Percentiles rank a stretch among this genome's conserved stretches.
phyloP scores from a whole-genome alignment of 169 alveolate genomes.

The Theileria sp. region DNA sequence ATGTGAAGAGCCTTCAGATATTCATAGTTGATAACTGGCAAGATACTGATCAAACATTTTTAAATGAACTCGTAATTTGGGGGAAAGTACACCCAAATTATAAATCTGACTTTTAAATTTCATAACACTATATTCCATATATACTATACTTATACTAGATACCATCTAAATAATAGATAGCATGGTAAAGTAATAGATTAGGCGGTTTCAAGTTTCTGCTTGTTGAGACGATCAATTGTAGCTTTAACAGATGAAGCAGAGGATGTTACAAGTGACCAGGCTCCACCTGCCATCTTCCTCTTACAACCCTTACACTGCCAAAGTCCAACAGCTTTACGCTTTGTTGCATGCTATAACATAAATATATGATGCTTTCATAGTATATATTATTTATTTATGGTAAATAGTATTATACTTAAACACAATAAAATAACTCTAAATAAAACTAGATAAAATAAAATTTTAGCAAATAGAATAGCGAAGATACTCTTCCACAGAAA shows the following conservation, averaged over 20 bases:
- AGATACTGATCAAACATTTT: slow-evolving; percentile 30
- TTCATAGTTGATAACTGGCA: slow-evolving; percentile 39
- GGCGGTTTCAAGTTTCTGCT: slow-evolving; percentile 76
- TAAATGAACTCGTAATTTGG: slow-evolving; percentile 21
- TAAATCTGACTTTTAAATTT: slow-evolving; percentile 8
- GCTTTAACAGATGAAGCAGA: slow-evolving; percentile 93
- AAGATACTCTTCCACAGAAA: slow-evolving; percentile 92
- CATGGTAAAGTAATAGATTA: slow-evolving; percentile 17
- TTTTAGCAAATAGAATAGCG: background rate
- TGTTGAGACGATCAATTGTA: slow-evolving; percentile 73
- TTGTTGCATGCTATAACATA: slow-evolving; percentile 80
- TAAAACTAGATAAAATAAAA: too few species aligned
- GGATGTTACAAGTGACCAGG: slow-evolving; percentile 94
- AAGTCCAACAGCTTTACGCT: slow-evolving; percentile 94
- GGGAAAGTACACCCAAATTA: slow-evolving; percentile 41
- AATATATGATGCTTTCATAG: too few species aligned
- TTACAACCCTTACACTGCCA: slow-evolving; percentile 95
- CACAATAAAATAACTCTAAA: too few species aligned
- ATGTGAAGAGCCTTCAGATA: slow-evolving; percentile 27
- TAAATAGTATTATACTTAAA: too few species aligned
- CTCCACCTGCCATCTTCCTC: slow-evolving; percentile 95
- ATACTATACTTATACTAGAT: background rate
- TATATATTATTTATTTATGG: too few species aligned
- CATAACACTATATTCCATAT: background rate
- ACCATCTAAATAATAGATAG: background rate